Percentiles rank a stretch among this genome's conserved stretches.
Conservation (phyloP, 179 eudicot genomes). For the Silene noctiflora region DNA sequence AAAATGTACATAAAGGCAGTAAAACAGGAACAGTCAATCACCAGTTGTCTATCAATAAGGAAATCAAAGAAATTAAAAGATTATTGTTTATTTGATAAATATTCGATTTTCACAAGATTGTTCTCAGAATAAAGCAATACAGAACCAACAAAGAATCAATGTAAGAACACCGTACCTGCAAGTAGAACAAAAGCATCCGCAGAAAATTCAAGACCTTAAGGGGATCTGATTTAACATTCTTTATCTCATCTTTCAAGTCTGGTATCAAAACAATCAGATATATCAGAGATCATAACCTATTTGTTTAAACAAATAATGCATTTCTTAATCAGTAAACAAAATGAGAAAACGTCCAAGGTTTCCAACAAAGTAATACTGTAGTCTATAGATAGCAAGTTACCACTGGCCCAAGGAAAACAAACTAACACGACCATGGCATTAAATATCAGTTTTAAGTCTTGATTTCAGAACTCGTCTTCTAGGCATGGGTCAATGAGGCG, state of each 20-base stretch:
- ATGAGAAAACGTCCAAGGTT: background rate
- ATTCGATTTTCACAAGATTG: background rate
- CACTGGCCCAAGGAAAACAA: background rate
- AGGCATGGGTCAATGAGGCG: too few species aligned
- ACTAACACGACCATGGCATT: background rate
- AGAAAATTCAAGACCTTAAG: slow-evolving; percentile 38
- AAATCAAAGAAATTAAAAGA: background rate
- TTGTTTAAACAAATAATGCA: background rate
- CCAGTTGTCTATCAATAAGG: background rate
- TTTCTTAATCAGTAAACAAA: background rate
- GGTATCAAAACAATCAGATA: slow-evolving; percentile 18
- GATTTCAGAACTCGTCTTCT: too few species aligned
- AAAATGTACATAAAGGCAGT: background rate
- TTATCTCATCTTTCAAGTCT: slow-evolving; percentile 32
- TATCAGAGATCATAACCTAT: background rate
- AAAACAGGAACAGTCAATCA: background rate
- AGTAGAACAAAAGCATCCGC: slow-evolving; percentile 44
- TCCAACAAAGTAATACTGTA: background rate
- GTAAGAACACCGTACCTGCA: slow-evolving; percentile 36
- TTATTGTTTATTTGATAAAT: background rate
- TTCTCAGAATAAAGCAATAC: background rate
- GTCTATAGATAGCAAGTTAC: background rate
- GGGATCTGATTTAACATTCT: slow-evolving; percentile 24
- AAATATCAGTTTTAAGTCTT: background rate
- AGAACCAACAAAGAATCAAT: background rate